Base-by-base conservation (phyloP, 2,329 filamentous ascomycete genomes). In the Scolecobasidium constrictum region DNA sequence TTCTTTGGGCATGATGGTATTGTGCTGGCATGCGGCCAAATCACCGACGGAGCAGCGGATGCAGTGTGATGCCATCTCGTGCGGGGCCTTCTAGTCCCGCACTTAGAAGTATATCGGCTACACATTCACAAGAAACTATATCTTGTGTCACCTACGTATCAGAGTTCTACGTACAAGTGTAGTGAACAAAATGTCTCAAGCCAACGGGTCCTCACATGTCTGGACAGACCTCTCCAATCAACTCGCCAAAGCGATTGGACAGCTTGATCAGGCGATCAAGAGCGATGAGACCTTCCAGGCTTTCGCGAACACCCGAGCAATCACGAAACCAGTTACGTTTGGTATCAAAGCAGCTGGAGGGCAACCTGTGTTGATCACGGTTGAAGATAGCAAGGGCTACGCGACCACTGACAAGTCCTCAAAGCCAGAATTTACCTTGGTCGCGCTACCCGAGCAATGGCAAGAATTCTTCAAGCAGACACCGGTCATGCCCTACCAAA, bases 391-490 rank as follows among this genome's bases (percentile, higher is more conserved):
- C 40, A 54, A 50, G 31, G 57, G 49, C 11, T 51, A 53, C 41
- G 53, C 51, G 6, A n/a, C 26, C 9, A n/a, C n/a, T n/a, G 9
- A 9, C 9, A 9, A n/a, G 11, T 11, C 9, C 35, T 9, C 35
- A 38, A 57, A 60, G 44, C 55, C 57, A 1, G 35, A 58, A 1
- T 68, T 67, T 49, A 57, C 54, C 0, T 56, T 68, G 3, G 59
- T 56, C 16, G 65, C 65, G 9, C 52, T 63, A 2, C 62, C 65
- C 3, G 62, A 67, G 46, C 64, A 68, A 53, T 68, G 65, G 65
- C 58, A 66, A 48, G 55, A 65, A 37, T 65, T 65, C 52, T 66
- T 67, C 56, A 59, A 66, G 45, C 54, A 58, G 23, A 60, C 64
- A 1, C 65, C 64, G 4, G 59, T 56, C 1, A 58, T 58, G 50